Evolutionary conservation across 2,329 filamentous ascomycete genomes (phyloP), one percentile per base, ranked within the genome.

Genomic region (Epichloe hybrida): DNA sequence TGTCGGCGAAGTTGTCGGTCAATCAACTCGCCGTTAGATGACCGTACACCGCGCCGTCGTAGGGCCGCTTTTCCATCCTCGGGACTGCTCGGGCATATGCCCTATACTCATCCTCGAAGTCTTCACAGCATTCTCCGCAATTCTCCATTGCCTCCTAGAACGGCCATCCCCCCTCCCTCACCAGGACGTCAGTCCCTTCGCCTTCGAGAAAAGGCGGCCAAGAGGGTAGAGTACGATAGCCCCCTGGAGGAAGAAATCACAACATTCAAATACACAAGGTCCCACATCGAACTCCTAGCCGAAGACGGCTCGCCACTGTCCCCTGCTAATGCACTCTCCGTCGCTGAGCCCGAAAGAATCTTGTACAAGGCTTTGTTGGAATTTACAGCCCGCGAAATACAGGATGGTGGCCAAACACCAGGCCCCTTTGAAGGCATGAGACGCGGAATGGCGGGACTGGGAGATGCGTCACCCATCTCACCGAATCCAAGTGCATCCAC

Each of bases 91-190:
- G 8, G 39, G 12, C 44, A 46, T 11, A 52, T 51, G 15, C 80
- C 80, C 2, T 83, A 84, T 58, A 75, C 69, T 2, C 79, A 79
- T 54, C 75, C 80, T 36, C 72, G 73, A 51, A 69, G 71, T 41
- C 72, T 83, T 9, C 80, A 77, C 61, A 82, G 79, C 63, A 84
- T 84, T 58, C 72, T 84, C 21, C 76, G 80, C 49, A 84, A 84
- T 68, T 84, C 80, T 4, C 80, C 80, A 17, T 69, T 83, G 6
- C 77, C 79, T 20, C 75, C 77, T 1, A 64, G 69, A 3, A 75
- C 66, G 20, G 69, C 74, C 3, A 66, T 68, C 35, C 75, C 23
- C 8, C 75, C 77, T 1, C 64, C 69, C 5, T 80, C 78, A 1
- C 74, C 77, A 2, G 69, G 72, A 52, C 69, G 77, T 38, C 72